Base-by-base conservation (phyloP, 202 grass and related monocot species). In the Setaria italica region DNA sequence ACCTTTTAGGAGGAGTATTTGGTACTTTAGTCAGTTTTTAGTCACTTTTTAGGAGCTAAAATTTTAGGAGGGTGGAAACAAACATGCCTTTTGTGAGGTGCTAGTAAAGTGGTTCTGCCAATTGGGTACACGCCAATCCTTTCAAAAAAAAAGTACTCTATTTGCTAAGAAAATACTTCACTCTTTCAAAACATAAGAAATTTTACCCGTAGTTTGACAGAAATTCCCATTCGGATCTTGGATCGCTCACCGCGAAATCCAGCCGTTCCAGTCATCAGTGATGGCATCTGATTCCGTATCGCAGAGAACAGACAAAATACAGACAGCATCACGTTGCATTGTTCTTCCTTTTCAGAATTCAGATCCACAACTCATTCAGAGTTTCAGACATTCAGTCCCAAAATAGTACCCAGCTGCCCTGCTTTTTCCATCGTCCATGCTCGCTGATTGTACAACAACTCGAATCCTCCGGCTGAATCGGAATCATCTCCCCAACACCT, bases 371-470 rank as follows among this genome's bases (percentile, higher is more conserved):
- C 7, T 20, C 10, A 11, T 37, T 74, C 9, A 74, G 71, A 57
- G 54, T 57, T 74, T 21, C 51, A 11, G 39, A 20, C 30, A 35
- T 29, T 29, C 43, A 11, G 67, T 29, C 11, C 5, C 68, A 21
- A 14, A 14, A n/a, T 5, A 11, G 46, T 12, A 48, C 46, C 20
- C 42, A 15, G 17, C 16, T 5, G 7, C 77, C 5, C 2, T 19
- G 11, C 10, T 56, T 30, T 66, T 67, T 67, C 65, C 53, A n/a
- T 16, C 34, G 7, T 70, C 32, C 60, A 43, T 90, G 83, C 43
- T 43, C n/a, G 79, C 10, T 87, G 84, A 90, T 29, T 75, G 89
- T 84, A 55, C 29, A 45, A 11, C 79, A 37, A 79, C 62, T 80
- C 20, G 68, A 51, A 51, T 54, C 9, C 25, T 20, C 12, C 5